A percentile compares a stretch with the other conserved stretches of the same genome.
Conservation (phyloP, 768 basidiomycete species). For the Termitomyces sp. region DNA sequence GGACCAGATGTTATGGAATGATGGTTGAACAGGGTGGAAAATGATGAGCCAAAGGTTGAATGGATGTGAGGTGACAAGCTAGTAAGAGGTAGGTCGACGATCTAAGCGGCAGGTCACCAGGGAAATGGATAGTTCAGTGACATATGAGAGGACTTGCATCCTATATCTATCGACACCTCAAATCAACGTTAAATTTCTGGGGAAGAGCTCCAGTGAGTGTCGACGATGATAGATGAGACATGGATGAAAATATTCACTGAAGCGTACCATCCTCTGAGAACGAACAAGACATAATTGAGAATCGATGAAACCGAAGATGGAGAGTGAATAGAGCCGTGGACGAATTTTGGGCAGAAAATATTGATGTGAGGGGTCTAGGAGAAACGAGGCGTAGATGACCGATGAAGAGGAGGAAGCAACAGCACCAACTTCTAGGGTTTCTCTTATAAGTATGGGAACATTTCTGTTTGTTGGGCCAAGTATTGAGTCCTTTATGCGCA, state of each 20-base stretch:
- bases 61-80: too few relatives aligned
- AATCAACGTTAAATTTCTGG: neutral
- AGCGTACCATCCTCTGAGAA: neutral
- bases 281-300: neutral
- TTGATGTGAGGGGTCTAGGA: neutral
- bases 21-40: neutral
- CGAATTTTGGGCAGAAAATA: neutral
- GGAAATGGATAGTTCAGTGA: too few relatives aligned
- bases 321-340: neutral
- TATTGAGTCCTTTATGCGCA: conserved; percentile 44
- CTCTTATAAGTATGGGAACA: neutral
- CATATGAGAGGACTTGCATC: neutral
- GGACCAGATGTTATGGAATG: too few relatives aligned
- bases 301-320: neutral
- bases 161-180: neutral
- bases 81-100: neutral
- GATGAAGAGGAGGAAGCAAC: neutral
- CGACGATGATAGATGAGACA: neutral
- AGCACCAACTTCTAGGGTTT: neutral
- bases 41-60: neutral
- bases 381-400: neutral
- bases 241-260: neutral
- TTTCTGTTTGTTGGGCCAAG: conserved; percentile 19
- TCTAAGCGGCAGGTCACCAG: neutral
- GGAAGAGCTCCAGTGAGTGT: neutral